Evolutionary conservation across 768 basidiomycete genomes (phyloP), one percentile per base, ranked within the genome.

Genomic region (Podaxis carcinomalis): DNA sequence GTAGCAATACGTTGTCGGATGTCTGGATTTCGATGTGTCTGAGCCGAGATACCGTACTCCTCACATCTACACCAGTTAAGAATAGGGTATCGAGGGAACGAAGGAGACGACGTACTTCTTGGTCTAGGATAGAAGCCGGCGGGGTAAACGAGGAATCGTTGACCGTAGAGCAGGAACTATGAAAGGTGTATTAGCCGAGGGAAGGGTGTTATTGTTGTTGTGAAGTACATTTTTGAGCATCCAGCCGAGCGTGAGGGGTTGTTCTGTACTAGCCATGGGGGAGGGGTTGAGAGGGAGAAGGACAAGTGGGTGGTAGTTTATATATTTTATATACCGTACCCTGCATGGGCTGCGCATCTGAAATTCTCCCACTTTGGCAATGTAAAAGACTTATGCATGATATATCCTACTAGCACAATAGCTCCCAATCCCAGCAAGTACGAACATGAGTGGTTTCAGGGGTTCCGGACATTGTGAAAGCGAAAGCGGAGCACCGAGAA

Each of bases 371-470:
- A 44, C 42, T 6, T 9, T 9, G 32, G 32, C 32, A 32, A 9
- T 32, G 32, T 32, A 4, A 40, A 40, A 16, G 16, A 40, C 11
- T n/a, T n/a, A 40, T 40, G 16, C 3, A 40, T 14, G 16, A 14
- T 14, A 47, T 10, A 47, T n/a, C 21, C 46, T 42, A 42, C 40
- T 13, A 23, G 13, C 7, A 37, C n/a, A 52, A n/a, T 32, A 52
- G 10, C 23, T 23, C 23, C 78, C 76, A 65, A 83, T 74, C 3
- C 84, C 82, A 42, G 78, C 77, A 57, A 90, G 72, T 3, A 92
- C 83, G 6, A 59, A 37, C 85, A 94, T 90, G 66, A 93, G 80
- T n/a, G 89, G 88, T 0, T 80, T 76, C 3, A 93, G 75, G 27
- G 77, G 76, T 0, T 69, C 70, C 0, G 91, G 92, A 57, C 90